Evolutionary conservation across 164 flowering plant species (phyloP).

Genomic region (Vitis rotundifolia): DNA sequence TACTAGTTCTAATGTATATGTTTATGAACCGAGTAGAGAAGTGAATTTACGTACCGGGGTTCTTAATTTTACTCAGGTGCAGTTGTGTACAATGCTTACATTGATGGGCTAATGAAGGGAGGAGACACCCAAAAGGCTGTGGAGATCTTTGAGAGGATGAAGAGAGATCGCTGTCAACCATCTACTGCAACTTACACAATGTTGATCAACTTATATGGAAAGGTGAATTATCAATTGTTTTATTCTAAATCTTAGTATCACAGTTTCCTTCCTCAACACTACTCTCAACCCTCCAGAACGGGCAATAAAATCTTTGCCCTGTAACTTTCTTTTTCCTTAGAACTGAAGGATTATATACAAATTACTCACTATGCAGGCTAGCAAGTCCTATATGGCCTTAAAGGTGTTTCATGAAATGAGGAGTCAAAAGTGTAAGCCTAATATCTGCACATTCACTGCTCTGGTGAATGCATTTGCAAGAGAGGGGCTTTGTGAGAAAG

Average conservation of each 20-base stretch:
- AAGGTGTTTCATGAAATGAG: constrained; percentile 78
- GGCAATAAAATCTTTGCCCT: no score
- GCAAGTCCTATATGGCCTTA: constrained; percentile 71
- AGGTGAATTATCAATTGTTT: constrained; percentile 35
- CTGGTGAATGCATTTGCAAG: constrained; percentile 89
- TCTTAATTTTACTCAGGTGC: constrained; percentile 48
- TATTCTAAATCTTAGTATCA: background rate
- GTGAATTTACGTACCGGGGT: constrained; percentile 8
- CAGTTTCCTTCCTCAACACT: no score
- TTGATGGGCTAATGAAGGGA: constrained; percentile 73
- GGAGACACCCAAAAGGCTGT: constrained; percentile 59
- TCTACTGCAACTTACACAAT: constrained; percentile 75
- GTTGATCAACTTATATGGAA: constrained; percentile 87
- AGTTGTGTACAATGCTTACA: constrained; percentile 77
- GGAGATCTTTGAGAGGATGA: constrained; percentile 79
- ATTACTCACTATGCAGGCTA: constrained; percentile 38
- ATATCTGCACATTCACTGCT: constrained; percentile 87
- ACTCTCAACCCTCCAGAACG: no score
- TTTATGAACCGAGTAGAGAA: background rate
- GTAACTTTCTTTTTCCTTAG: background rate
- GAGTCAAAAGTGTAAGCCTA: constrained; percentile 61
- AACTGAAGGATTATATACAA: background rate
- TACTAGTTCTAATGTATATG: background rate
- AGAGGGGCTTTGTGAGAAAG: constrained; percentile 89
- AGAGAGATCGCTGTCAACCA: constrained; percentile 66